Evolutionary conservation across 2,329 filamentous ascomycete genomes (phyloP).

Genomic region (Scytalidium sp.): DNA sequence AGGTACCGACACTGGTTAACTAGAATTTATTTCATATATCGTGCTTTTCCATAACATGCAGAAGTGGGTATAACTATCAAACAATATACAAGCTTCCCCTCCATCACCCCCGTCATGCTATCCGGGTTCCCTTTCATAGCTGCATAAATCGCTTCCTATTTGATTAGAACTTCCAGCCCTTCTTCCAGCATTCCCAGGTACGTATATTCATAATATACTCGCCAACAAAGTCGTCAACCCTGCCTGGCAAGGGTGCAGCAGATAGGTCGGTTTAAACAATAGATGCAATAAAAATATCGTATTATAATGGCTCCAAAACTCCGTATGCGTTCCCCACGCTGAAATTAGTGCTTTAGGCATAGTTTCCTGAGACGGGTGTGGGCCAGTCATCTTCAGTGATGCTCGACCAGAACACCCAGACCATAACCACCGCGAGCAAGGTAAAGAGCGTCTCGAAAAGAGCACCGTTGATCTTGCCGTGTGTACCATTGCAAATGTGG

Average conservation of each 20-base stretch:
- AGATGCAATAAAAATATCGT: constrained; percentile 7
- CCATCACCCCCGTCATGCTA: neutral
- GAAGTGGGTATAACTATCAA: neutral
- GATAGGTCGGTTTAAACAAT: constrained; percentile 19
- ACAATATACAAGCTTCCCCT: neutral
- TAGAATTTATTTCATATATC: neutral
- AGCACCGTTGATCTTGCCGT: constrained; percentile 86
- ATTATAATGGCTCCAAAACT: constrained; percentile 20
- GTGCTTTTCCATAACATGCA: neutral
- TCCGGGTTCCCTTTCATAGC: neutral
- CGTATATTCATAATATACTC: neutral
- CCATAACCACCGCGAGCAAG: constrained; percentile 71
- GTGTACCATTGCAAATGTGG: constrained; percentile 81
- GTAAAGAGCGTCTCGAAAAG: constrained; percentile 95
- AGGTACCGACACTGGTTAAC: neutral
- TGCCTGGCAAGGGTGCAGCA: neutral
- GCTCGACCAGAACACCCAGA: constrained; percentile 98
- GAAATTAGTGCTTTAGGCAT: constrained; percentile 20
- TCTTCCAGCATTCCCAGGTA: neutral
- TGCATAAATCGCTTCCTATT: neutral
- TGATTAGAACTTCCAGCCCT: neutral
- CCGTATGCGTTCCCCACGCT: constrained; percentile 12
- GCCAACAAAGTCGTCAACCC: neutral
- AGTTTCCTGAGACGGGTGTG: constrained; percentile 38
- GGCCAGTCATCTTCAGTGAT: constrained; percentile 99